Percentiles rank a stretch among this genome's conserved stretches.
Evolutionary conservation across 164 flowering plant species (phyloP).

Genomic region (Dillenia turbinata): DNA sequence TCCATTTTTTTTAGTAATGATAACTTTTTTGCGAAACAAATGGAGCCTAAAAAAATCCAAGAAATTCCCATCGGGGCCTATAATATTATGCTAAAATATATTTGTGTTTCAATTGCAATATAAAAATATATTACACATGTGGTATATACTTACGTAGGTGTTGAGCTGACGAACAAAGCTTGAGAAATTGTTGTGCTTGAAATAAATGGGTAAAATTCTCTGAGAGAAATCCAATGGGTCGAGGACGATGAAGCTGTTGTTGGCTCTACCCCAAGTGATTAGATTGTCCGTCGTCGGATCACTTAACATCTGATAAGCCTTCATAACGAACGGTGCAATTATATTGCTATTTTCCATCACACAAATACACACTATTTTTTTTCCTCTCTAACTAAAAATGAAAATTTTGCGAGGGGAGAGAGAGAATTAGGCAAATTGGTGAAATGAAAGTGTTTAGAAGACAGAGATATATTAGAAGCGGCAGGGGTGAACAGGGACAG

Average conservation of each 20-base stretch:
- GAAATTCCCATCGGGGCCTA: no score
- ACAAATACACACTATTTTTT: constrained; percentile 4
- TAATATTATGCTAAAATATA: no score
- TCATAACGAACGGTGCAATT: constrained; percentile 76
- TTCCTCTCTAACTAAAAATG: not conserved
- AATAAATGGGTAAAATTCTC: constrained; percentile 57
- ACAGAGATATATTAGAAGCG: constrained; percentile 3
- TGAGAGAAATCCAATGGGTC: constrained; percentile 70
- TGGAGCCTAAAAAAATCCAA: no score
- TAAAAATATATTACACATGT: no score
- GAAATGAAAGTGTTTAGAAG: no score
- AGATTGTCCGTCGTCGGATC: constrained; percentile 58
- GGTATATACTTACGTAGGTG: constrained; percentile 61
- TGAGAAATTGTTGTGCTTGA: constrained; percentile 97
- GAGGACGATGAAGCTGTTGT: constrained; percentile 80
- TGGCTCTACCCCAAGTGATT: constrained; percentile 63
- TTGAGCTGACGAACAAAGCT: constrained; percentile 94
- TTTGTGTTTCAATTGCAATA: no score
- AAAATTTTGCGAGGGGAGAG: no score
- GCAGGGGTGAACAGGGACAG: not conserved
- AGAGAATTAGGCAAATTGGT: no score
- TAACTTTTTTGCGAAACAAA: no score
- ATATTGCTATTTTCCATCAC: constrained; percentile 23
- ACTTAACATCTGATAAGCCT: constrained; percentile 82
- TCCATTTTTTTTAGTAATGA: no score